phyloP scores from a whole-genome alignment of 441 rosid genomes.

The Sinapis alba region DNA sequence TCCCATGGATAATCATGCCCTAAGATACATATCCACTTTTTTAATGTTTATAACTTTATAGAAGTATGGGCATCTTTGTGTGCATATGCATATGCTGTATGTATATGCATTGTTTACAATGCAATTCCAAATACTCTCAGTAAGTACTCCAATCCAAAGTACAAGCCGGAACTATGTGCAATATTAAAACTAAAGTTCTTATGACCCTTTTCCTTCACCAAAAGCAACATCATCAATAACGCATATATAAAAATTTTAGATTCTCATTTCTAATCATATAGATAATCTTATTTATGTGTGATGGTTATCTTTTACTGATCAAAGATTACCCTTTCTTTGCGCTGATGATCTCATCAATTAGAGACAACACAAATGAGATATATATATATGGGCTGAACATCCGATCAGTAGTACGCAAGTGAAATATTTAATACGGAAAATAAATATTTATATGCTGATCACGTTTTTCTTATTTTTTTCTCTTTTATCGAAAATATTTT shows the following conservation, averaged over 20 bases:
- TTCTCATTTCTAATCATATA: slow-evolving; percentile 22
- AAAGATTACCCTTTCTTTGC: slow-evolving; percentile 19
- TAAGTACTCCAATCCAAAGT: slow-evolving; percentile 32
- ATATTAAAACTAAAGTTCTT: background rate
- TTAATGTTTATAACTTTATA: slow-evolving; percentile 10
- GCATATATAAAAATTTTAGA: slow-evolving; percentile 17
- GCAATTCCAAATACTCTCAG: slow-evolving; percentile 20
- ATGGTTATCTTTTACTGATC: slow-evolving; percentile 31
- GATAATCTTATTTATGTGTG: slow-evolving; percentile 31
- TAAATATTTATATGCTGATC: background rate
- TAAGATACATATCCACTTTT: slow-evolving; percentile 9
- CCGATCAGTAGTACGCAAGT: slow-evolving; percentile 11
- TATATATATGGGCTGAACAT: slow-evolving; percentile 12
- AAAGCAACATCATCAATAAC: slow-evolving; percentile 38
- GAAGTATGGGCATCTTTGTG: slow-evolving; percentile 6
- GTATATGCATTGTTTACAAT: slow-evolving; percentile 1
- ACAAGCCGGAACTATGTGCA: slow-evolving; percentile 4
- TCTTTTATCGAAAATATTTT: background rate
- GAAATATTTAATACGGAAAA: background rate
- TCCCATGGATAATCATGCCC: too few species aligned
- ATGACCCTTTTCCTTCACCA: slow-evolving; percentile 39
- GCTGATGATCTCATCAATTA: slow-evolving; percentile 13
- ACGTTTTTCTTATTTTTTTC: background rate
- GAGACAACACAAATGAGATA: slow-evolving; percentile 12
- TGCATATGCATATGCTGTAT: slow-evolving; percentile 16